Evolutionary conservation across 78 protist species (phyloP).

Genomic region (Tieghemostelium lacteum): DNA sequence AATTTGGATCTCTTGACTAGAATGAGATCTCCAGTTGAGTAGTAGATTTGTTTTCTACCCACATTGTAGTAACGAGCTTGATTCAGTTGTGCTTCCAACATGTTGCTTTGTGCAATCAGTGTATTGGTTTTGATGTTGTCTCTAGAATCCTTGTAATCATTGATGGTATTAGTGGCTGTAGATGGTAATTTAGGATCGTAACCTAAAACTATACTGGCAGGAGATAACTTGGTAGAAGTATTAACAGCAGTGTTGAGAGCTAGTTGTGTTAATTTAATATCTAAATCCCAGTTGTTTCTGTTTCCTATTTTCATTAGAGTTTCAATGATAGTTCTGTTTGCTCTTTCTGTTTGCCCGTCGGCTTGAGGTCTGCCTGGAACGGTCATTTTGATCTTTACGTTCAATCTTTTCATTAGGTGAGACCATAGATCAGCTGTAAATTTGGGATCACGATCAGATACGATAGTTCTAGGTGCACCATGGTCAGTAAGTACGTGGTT

Average conservation of each 20-base stretch:
- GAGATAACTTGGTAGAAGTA: slow-evolving; percentile 11
- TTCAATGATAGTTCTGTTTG: neutral
- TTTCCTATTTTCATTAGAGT: neutral
- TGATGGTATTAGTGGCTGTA: neutral
- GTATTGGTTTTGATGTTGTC: neutral
- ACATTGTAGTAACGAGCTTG: neutral
- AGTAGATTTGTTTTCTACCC: neutral
- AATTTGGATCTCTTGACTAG: neutral
- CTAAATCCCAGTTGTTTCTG: neutral
- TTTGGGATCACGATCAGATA: slow-evolving; percentile 14
- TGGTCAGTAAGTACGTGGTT: neutral
- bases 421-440: slow-evolving; percentile 24
- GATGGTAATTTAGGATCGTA: neutral
- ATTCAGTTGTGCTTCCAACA: neutral
- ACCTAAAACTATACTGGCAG: neutral
- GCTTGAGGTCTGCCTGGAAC: slow-evolving; percentile 8
- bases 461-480: slow-evolving; percentile 19
- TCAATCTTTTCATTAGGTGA: neutral
- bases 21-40: neutral
- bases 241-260: neutral
- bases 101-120: no score
- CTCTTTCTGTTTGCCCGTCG: slow-evolving; percentile 39
- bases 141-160: neutral
- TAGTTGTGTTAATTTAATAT: neutral
- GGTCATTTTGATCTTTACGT: neutral